These are phyloP conservation scores for Yamadazyma epiphylla DNA, from an alignment of 1,139 yeast genomes.

Conservation along the genomic window DNA sequence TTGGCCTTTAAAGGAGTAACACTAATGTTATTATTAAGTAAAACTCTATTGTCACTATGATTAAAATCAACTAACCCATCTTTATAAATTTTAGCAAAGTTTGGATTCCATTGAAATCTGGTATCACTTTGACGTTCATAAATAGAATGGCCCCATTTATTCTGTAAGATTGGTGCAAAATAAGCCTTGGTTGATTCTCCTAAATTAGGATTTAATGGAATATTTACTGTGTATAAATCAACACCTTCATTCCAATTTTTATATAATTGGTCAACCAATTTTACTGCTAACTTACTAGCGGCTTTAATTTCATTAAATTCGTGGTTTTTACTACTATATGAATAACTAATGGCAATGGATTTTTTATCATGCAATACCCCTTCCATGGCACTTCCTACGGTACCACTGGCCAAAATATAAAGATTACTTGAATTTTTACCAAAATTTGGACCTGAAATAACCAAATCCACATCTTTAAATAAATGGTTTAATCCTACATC, in stretches of 20 bases:
- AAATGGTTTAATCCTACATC: slow-evolving; percentile 85
- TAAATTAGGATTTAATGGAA: slow-evolving; percentile 63
- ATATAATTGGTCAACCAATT: slow-evolving; percentile 56
- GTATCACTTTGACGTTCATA: slow-evolving; percentile 24
- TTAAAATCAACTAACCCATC: slow-evolving; percentile 50
- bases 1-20: slow-evolving; percentile 84
- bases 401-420: slow-evolving; percentile 89
- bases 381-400: slow-evolving; percentile 97
- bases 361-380: slow-evolving; percentile 76
- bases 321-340: slow-evolving; percentile 58
- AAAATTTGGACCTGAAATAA: slow-evolving; percentile 90
- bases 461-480: slow-evolving; percentile 61
- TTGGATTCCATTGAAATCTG: slow-evolving; percentile 76
- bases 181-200: slow-evolving; percentile 55
- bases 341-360: slow-evolving; percentile 80
- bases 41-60: slow-evolving; percentile 56
- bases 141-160: slow-evolving; percentile 67
- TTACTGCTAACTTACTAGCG: slow-evolving; percentile 68
- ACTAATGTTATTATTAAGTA: slow-evolving; percentile 51
- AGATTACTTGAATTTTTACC: slow-evolving; percentile 92
- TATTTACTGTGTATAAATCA: slow-evolving; percentile 79
- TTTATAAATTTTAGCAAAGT: slow-evolving; percentile 65
- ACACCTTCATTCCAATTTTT: slow-evolving; percentile 36
- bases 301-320: slow-evolving; percentile 50
- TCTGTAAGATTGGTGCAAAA: slow-evolving; percentile 75